Base-by-base conservation (phyloP, 805 yeast species). In the Hermanozyma aechmeae region DNA sequence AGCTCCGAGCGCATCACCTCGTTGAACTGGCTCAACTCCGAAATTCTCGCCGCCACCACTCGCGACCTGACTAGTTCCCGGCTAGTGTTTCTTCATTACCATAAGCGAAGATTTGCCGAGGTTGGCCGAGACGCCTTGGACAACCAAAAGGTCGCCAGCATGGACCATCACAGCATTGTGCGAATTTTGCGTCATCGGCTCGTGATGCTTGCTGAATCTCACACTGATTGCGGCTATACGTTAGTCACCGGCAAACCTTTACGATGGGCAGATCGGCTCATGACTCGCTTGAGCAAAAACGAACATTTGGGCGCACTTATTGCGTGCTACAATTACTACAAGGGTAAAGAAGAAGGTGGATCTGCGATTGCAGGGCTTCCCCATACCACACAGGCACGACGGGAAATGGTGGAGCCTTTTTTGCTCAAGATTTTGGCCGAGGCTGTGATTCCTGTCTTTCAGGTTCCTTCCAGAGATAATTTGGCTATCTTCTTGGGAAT, bases 211-310 rank as follows among this genome's bases (percentile, higher is more conserved):
- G 34, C 44, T 11, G 36, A 34, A 14, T 31, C 39, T 2, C 38
- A 28, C 24, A 13, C 35, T 4, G n/a, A 24, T 16, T 38, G 37
- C 11, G 25, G 20, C 15, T 33, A 29, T 15, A 61, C 68, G 14
- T 26, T 84, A 0, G 67, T 56, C 5, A 62, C 76, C 3, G 94
- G 87, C 0, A 59, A 73, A 15, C 51, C 74, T 11, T 58, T 74
- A 3, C 74, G 68, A 40, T 84, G 86, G 95, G 83, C 79, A 0
- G 87, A 80, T 39, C 57, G 63, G 16, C 49, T 82, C 2, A 48
- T 70, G 33, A 58, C 52, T 5, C 45, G 70, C 9, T 56, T 84
- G 27, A 57, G 68, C 8, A 39, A 52, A 2, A 73, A 69, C 1
- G 48, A 67, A 14, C 78, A 75, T 31, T 48, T 68, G 5, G 56